Percentiles rank a stretch among this genome's conserved stretches.
phyloP scores from a whole-genome alignment of 2,329 filamentous ascomycete species.

The Aspergillus vadensis region DNA sequence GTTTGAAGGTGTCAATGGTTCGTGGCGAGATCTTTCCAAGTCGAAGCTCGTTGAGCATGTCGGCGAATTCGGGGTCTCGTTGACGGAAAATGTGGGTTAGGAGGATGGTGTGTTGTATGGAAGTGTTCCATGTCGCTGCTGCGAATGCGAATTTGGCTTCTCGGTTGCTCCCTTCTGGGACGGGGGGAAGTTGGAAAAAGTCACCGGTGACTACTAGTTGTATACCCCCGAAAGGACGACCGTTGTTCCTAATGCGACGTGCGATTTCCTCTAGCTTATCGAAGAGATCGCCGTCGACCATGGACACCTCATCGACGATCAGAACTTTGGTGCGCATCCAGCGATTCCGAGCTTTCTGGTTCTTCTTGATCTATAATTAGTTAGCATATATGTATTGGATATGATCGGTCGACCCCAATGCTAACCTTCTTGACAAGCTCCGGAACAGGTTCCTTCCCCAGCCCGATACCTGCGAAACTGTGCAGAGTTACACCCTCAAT shows the following conservation, averaged over 20 bases:
- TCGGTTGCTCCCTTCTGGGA: slow-evolving; percentile 70
- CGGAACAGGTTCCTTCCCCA: slow-evolving; percentile 84
- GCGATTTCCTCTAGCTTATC: slow-evolving; percentile 93
- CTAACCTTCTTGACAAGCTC: slow-evolving; percentile 75
- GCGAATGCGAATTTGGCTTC: slow-evolving; percentile 90
- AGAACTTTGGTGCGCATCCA: slow-evolving; percentile 89
- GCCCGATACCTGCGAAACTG: slow-evolving; percentile 91
- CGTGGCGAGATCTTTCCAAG: slow-evolving; percentile 76
- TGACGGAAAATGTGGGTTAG: slow-evolving; percentile 96
- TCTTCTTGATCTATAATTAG: slow-evolving; percentile 66
- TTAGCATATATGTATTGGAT: slow-evolving; percentile 17
- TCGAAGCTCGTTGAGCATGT: slow-evolving; percentile 98
- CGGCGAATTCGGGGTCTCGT: slow-evolving; percentile 83
- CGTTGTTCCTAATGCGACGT: slow-evolving; percentile 82
- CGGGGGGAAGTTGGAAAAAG: slow-evolving; percentile 95
- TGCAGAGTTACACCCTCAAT: slow-evolving; percentile 94
- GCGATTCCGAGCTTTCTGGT: slow-evolving; percentile 81
- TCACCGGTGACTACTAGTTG: slow-evolving; percentile 95
- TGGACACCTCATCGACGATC: slow-evolving; percentile 93
- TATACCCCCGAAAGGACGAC: slow-evolving; percentile 90
- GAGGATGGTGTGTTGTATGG: slow-evolving; percentile 93
- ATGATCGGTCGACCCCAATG: background rate
- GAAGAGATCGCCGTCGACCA: slow-evolving; percentile 96
- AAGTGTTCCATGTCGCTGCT: slow-evolving; percentile 85
- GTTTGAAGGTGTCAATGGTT: slow-evolving; percentile 75